Base-by-base conservation (phyloP, 169 alveolate species). In the Babesia bigemina region DNA sequence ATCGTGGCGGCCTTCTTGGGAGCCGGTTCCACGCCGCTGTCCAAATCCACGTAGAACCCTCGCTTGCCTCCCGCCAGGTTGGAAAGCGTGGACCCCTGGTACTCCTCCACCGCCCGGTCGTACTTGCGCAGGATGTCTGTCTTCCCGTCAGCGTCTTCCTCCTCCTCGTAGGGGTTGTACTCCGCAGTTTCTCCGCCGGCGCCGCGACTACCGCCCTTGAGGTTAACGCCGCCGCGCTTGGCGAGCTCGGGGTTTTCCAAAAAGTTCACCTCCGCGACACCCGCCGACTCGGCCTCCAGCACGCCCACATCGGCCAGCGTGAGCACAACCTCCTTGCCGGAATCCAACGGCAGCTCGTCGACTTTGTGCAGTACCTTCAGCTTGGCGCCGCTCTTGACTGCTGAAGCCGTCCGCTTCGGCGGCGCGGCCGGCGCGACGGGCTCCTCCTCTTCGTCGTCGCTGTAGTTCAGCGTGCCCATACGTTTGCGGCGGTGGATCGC, bases 131-230 rank as follows among this genome's bases (percentile, higher is more conserved):
- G 52, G 59, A 81, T 70, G 36, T 74, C 74, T n/a, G 75, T 58
- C 39, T 60, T 45, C 33, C 62, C 81, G 13, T 75, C 84, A 22
- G 26, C 56, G 24, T 36, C 56, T 2, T 71, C 83, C 4, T 79
- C 87, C 6, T 81, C 88, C 0, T 81, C 88, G 67, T 73, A 81
- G 36, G 88, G 85, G 22, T 69, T 74, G 33, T 81, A 81, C 21
- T 81, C 75, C n/a, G 49, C 63, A 16, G 48, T 42, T 16, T 17
- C 59, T 19, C 49, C 50, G n/a, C 66, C 42, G 57, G 50, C 72
- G 53, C 59, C 53, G 16, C 66, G 21, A 6, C 39, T 33, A 17
- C 39, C 44, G 17, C 53, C 66, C 22, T 48, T 47, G 8, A 12
- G 19, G 63, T 81, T 67, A n/a, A 19, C 24, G n/a, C 39, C 28